These are phyloP conservation scores for Davidsoniella australis DNA, from an alignment of 2,329 filamentous ascomycete species.

Conservation along the genomic window DNA sequence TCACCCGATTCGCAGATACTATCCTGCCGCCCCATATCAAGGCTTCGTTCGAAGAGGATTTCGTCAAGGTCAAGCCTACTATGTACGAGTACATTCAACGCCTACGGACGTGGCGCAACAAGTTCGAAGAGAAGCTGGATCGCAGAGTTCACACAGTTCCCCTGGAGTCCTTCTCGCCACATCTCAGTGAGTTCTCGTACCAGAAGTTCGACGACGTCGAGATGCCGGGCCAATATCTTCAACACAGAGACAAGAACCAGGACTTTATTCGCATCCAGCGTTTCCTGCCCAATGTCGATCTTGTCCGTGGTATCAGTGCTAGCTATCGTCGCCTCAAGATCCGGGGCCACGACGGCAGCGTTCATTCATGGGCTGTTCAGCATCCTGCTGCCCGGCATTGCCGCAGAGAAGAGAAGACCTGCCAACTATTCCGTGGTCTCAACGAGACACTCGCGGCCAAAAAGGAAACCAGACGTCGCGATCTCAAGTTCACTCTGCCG, in stretches of 20 bases:
- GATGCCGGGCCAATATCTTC: constrained; percentile 87
- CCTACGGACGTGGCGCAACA: constrained; percentile 85
- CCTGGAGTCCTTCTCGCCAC: constrained; percentile 72
- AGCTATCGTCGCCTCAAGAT: constrained; percentile 91
- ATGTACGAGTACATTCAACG: constrained; percentile 99
- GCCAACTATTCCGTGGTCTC: constrained; percentile 94
- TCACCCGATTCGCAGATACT: constrained; percentile 89
- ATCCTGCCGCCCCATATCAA: constrained; percentile 89
- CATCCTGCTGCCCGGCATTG: constrained; percentile 88
- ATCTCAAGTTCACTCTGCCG: constrained; percentile 89
- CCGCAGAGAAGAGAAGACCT: constrained; percentile 79
- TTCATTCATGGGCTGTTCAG: constrained; percentile 94
- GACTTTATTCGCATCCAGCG: constrained; percentile 96
- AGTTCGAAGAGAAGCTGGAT: constrained; percentile 95
- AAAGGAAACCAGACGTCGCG: constrained; percentile 86
- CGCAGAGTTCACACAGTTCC: constrained; percentile 55
- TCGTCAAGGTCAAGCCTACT: constrained; percentile 84
- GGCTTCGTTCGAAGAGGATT: constrained; percentile 93
- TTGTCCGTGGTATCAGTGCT: constrained; percentile 76
- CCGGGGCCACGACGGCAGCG: constrained; percentile 87
- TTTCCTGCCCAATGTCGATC: constrained; percentile 85
- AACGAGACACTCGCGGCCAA: constrained; percentile 82
- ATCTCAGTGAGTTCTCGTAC: constrained; percentile 92
- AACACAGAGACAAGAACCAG: constrained; percentile 97
- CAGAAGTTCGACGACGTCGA: constrained; percentile 98